These are phyloP conservation scores for Phyllosticta capitalensis DNA, from an alignment of 2,329 filamentous ascomycete genomes.

Conservation along the genomic window DNA sequence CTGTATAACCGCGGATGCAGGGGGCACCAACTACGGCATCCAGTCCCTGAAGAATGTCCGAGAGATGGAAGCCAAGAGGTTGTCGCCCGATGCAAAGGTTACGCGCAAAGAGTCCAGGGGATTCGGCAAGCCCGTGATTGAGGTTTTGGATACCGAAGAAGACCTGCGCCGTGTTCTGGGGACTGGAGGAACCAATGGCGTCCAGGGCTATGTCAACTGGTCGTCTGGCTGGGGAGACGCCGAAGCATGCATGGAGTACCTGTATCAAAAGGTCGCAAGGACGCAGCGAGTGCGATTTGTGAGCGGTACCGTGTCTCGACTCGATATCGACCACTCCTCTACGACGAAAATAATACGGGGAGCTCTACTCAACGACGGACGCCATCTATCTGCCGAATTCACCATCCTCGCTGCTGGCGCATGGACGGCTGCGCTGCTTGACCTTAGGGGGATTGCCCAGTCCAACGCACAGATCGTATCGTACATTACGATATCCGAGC, in stretches of 20 bases:
- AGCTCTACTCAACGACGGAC: slow-evolving; percentile 44
- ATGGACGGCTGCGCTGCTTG: slow-evolving; percentile 71
- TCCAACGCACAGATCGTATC: slow-evolving; percentile 75
- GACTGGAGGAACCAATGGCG: slow-evolving; percentile 41
- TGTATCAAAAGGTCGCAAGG: slow-evolving; percentile 45
- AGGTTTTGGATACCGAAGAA: slow-evolving; percentile 27
- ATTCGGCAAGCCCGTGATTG: slow-evolving; percentile 16
- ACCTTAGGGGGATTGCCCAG: slow-evolving; percentile 64
- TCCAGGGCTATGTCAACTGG: slow-evolving; percentile 63
- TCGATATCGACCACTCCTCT: slow-evolving; percentile 28
- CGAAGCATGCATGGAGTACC: slow-evolving; percentile 57
- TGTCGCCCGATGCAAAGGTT: background rate
- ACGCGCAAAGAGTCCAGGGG: slow-evolving; percentile 18
- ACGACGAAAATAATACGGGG: slow-evolving; percentile 41
- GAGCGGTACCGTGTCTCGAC: slow-evolving; percentile 38
- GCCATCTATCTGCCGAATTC: slow-evolving; percentile 53
- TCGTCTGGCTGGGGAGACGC: slow-evolving; percentile 75
- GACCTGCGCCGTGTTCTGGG: slow-evolving; percentile 33
- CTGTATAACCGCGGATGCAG: slow-evolving; percentile 50
- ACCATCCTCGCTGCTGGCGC: slow-evolving; percentile 77
- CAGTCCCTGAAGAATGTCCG: slow-evolving; percentile 27
- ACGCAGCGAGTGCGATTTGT: slow-evolving; percentile 45
- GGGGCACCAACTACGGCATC: slow-evolving; percentile 32
- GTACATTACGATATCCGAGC: slow-evolving; percentile 64
- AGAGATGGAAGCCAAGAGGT: slow-evolving; percentile 22